These are phyloP conservation scores for Podospora anserina DNA, from an alignment of 495 filamentous ascomycete genomes.

Conservation along the genomic window DNA sequence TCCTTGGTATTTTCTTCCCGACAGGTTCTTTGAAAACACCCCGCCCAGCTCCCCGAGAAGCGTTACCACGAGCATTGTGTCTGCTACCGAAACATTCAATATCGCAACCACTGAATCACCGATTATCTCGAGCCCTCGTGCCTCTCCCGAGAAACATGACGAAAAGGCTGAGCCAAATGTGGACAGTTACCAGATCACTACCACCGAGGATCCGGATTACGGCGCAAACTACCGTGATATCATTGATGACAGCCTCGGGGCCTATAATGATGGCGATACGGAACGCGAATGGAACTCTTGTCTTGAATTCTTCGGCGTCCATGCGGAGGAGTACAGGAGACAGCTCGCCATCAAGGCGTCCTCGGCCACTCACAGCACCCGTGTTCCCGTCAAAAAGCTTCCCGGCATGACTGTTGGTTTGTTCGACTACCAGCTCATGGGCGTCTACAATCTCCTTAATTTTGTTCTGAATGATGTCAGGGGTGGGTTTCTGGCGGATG, in stretches of 20 bases:
- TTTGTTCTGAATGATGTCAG: slow-evolving; percentile 17
- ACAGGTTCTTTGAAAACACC: not conserved
- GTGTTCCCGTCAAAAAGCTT: slow-evolving; percentile 27
- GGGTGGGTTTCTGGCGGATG: slow-evolving; percentile 28
- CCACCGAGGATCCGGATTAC: slow-evolving; percentile 23
- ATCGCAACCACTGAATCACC: too few species aligned
- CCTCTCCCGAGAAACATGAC: not conserved
- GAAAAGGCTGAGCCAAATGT: not conserved
- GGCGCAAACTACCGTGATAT: slow-evolving; percentile 13
- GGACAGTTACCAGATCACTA: not conserved
- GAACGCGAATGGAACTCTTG: slow-evolving; percentile 15
- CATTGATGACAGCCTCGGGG: slow-evolving; percentile 27
- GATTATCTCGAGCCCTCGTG: not conserved
- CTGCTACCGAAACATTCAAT: not conserved
- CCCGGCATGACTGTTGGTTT: slow-evolving; percentile 25
- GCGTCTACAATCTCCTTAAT: slow-evolving; percentile 21
- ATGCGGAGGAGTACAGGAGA: slow-evolving; percentile 13
- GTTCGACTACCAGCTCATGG: slow-evolving; percentile 34
- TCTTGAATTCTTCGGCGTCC: slow-evolving; percentile 24
- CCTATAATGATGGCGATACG: slow-evolving; percentile 25
- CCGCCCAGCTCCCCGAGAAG: not conserved
- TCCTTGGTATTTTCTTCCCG: not conserved
- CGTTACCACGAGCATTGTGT: not conserved
- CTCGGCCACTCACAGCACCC: slow-evolving; percentile 1
- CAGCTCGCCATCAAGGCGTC: not conserved